Conservation (phyloP, 2,329 filamentous ascomycete species). For the Cercospora beticola region DNA sequence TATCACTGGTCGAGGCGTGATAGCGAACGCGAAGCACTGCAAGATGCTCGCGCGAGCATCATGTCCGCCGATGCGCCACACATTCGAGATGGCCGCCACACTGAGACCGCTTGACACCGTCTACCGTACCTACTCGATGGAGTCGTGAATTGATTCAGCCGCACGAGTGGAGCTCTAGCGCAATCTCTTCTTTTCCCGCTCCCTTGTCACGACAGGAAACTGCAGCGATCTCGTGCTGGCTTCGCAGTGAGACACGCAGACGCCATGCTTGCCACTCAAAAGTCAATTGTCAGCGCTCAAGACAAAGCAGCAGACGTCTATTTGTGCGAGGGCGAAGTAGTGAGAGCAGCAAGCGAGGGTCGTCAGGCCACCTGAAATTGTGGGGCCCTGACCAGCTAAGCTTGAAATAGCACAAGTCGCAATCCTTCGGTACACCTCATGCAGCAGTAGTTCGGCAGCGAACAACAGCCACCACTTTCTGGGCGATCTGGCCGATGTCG, state of each 20-base stretch:
- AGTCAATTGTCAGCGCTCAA: not conserved
- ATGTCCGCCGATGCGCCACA: not conserved
- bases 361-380: not conserved
- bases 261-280: not conserved
- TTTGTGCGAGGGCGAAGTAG: not conserved
- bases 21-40: not conserved
- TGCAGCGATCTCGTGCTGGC: not conserved
- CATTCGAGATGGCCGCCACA: not conserved
- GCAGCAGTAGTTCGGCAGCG: not conserved
- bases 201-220: not conserved
- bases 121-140: not conserved
- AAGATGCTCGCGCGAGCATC: not conserved
- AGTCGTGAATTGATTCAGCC: not conserved
- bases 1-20: not conserved
- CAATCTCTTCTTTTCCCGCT: not conserved
- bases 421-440: constrained; percentile 7
- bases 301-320: not conserved
- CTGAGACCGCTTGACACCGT: not conserved
- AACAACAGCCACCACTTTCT: constrained; percentile 2
- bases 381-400: not conserved
- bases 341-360: not conserved
- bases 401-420: constrained; percentile 1
- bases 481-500: constrained; percentile 6
- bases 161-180: not conserved
- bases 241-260: not conserved